phyloP scores from a whole-genome alignment of 225 moss, liverwort and hornwort species.

The Bryum argenteum region DNA sequence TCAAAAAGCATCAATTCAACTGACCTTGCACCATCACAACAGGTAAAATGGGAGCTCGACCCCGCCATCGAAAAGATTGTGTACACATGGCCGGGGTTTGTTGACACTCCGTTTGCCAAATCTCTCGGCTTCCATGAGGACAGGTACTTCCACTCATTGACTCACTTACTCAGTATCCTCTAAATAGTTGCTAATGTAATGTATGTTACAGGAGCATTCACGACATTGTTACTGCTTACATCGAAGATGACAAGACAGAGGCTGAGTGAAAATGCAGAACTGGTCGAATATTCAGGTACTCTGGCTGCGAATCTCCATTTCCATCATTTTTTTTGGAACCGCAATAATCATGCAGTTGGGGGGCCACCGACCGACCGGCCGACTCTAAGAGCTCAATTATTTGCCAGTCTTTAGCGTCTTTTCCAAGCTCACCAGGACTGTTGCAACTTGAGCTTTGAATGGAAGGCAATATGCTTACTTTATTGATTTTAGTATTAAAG shows the following conservation, averaged over 20 bases:
- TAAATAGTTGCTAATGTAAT: not conserved
- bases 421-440: constrained; percentile 18
- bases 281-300: constrained; percentile 22
- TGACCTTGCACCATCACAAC: not conserved
- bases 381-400: constrained; percentile 38
- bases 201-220: constrained; percentile 36
- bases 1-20: not conserved
- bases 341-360: not conserved
- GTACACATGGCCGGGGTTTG: constrained; percentile 54
- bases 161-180: too few species aligned
- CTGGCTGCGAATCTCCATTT: constrained; percentile 7
- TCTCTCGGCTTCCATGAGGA: constrained; percentile 57
- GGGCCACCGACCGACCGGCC: constrained; percentile 19
- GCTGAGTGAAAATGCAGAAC: constrained; percentile 21
- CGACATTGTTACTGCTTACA: constrained; percentile 45
- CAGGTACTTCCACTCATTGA: constrained; percentile 31
- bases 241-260: constrained; percentile 42
- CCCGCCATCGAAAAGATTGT: constrained; percentile 48
- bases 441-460: not conserved
- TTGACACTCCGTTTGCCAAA: constrained; percentile 58
- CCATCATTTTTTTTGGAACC: not conserved
- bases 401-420: constrained; percentile 1
- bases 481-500: not conserved
- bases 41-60: constrained; percentile 57
- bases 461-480: not conserved